These are phyloP conservation scores for Odonthalia washingtoniensis DNA, from an alignment of 31 red algal genomes.

Conservation along the genomic window DNA sequence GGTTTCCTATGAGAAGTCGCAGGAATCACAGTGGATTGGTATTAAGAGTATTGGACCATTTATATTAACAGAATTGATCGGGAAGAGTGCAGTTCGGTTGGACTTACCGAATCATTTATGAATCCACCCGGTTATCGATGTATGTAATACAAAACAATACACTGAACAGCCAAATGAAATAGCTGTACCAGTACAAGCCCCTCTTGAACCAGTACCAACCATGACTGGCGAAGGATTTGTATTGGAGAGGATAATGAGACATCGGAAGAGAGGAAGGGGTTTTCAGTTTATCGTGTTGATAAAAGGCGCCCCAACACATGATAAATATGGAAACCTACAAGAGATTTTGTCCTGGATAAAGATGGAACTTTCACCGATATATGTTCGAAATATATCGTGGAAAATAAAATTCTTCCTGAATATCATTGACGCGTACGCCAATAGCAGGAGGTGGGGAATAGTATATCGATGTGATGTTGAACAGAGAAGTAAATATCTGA, in stretches of 20 bases:
- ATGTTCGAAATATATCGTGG: no score
- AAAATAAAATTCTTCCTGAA: no score
- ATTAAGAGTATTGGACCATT: not conserved
- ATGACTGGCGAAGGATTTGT: not conserved
- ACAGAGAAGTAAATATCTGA: no score
- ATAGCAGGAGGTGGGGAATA: no score
- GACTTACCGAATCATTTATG: not conserved
- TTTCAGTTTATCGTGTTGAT: not conserved
- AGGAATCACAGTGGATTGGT: no score
- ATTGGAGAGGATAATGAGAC: not conserved
- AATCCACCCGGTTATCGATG: no score
- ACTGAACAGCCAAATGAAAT: not conserved
- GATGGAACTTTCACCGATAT: conserved; percentile 3
- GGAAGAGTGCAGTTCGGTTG: no score
- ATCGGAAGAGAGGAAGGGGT: no score
- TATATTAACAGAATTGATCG: not conserved
- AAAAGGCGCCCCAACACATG: conserved; percentile 3
- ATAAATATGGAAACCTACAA: not conserved
- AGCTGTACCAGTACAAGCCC: no score
- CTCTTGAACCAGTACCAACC: no score
- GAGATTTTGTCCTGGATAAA: not conserved
- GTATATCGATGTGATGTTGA: no score
- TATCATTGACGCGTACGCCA: no score
- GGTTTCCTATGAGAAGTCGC: not conserved
- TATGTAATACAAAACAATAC: not conserved